These are phyloP conservation scores for Poa annua DNA, from an alignment of 176 grass and related monocot genomes.

Conservation along the genomic window DNA sequence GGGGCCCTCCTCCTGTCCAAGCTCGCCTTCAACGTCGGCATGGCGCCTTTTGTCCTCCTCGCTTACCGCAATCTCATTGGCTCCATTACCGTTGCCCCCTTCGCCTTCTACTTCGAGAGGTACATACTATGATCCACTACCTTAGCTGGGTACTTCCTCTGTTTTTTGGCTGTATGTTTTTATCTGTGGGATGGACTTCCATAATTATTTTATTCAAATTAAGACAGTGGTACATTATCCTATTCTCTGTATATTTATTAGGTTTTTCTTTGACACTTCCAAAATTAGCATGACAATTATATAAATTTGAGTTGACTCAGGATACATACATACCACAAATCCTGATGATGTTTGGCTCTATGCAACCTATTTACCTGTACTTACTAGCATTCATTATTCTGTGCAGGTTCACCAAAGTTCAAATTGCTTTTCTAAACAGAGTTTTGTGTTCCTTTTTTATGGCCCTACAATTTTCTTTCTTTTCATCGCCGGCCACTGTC, in stretches of 20 bases:
- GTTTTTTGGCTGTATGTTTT: background rate
- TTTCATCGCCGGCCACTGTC: background rate
- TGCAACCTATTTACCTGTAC: background rate
- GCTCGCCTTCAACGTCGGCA: constrained; percentile 49
- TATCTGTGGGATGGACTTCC: background rate
- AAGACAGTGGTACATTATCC: too few species aligned
- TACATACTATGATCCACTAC: constrained; percentile 13
- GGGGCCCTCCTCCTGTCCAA: constrained; percentile 50
- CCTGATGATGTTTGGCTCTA: background rate
- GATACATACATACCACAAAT: background rate
- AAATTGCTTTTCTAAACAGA: background rate
- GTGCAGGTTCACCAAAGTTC: background rate
- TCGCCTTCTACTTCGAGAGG: constrained; percentile 55
- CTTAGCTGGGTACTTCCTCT: background rate
- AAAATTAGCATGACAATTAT: background rate
- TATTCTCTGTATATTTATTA: background rate
- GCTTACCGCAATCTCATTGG: constrained; percentile 58
- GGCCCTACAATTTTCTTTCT: background rate
- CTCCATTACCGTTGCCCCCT: constrained; percentile 30
- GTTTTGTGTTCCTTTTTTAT: background rate
- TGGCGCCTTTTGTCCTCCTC: constrained; percentile 54
- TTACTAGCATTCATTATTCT: background rate
- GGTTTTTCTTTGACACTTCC: background rate
- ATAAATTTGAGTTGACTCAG: background rate
- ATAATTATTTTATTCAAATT: background rate